Base-by-base conservation (phyloP, 306 rosid genomes). In the Cucurbita maxima region DNA sequence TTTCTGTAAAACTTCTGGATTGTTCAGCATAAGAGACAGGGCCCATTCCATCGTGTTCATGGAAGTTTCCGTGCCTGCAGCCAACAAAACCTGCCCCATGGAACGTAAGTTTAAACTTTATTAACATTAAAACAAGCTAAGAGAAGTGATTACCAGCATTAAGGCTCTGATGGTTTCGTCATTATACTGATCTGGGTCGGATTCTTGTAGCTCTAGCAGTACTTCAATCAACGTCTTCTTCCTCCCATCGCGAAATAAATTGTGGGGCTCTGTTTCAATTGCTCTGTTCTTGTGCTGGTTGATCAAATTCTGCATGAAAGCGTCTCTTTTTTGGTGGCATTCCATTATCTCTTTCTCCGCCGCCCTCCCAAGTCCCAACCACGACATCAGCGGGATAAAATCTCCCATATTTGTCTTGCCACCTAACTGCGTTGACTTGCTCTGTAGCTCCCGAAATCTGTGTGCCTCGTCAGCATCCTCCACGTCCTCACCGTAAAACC, bases 41-140 rank as follows among this genome's bases (percentile, higher is more conserved):
- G 79, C 84, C 88, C 86, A 85, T 53, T 80, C 84, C 86, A 75
- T 77, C 1, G 83, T 68, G 8, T 73, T 72, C 0, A 40, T 10
- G 9, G 83, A 60, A 1, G 84, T 78, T 14, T 85, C 83, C 4
- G 81, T 80, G 20, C 83, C 88, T 4, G 88, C 84, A 12, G 66
- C 1, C 25, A 82, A 5, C 60, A 61, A 9, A 37, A 61, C 48
- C 69, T 61, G 19, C 34, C 34, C 34, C 34, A 30, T 30, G 34
- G 34, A 30, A 30, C 34, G 6, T 41, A 4, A 41, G 45, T 8
- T 8, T 44, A 5, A 18, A 48, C 6, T 41, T 41, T 5, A 41
- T 41, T 41, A 41, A 48, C 14, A 5, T 13, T 48, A 51, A 51
- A 51, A 8, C 3, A 18, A 14, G 14, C 2, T 5, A 12, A 50